Conservation (phyloP, 208 protist genomes). For the Angomonas ambiguus region DNA sequence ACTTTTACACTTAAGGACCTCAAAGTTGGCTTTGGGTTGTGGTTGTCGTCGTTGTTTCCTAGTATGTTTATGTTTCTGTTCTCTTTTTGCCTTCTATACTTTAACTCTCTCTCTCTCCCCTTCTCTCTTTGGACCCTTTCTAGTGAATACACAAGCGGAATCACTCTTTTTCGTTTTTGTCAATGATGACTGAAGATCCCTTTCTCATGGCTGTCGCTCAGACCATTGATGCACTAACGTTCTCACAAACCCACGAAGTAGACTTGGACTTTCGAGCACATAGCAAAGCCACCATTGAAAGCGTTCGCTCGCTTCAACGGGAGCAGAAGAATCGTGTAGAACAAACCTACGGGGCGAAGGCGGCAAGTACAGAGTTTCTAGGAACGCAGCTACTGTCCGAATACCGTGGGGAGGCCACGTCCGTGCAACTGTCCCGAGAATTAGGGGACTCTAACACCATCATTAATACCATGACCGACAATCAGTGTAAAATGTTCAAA, state of each 20-base stretch:
- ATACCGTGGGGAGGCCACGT: constrained; percentile 73
- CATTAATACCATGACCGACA: constrained; percentile 45
- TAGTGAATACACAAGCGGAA: background rate
- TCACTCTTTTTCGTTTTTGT: background rate
- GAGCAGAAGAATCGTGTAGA: constrained; percentile 78
- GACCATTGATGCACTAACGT: constrained; percentile 67
- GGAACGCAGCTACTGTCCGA: constrained; percentile 53
- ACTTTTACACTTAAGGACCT: too few species aligned
- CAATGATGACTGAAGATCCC: constrained; percentile 21
- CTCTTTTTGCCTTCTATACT: background rate
- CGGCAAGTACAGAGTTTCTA: constrained; percentile 49
- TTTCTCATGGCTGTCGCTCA: constrained; percentile 25
- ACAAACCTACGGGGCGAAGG: constrained; percentile 49
- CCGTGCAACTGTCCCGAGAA: constrained; percentile 51
- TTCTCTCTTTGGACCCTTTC: background rate
- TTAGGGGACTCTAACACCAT: constrained; percentile 32
- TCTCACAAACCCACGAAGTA: constrained; percentile 67
- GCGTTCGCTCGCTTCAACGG: constrained; percentile 57
- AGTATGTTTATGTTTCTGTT: background rate
- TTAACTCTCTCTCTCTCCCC: background rate
- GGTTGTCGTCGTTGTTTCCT: background rate
- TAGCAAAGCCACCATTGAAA: constrained; percentile 53
- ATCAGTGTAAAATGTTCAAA: constrained; percentile 70
- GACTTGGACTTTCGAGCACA: constrained; percentile 75
- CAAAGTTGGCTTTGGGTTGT: too few species aligned